Base-by-base conservation (phyloP, 139 green algal species). In the Auxenochlorella protothecoides region DNA sequence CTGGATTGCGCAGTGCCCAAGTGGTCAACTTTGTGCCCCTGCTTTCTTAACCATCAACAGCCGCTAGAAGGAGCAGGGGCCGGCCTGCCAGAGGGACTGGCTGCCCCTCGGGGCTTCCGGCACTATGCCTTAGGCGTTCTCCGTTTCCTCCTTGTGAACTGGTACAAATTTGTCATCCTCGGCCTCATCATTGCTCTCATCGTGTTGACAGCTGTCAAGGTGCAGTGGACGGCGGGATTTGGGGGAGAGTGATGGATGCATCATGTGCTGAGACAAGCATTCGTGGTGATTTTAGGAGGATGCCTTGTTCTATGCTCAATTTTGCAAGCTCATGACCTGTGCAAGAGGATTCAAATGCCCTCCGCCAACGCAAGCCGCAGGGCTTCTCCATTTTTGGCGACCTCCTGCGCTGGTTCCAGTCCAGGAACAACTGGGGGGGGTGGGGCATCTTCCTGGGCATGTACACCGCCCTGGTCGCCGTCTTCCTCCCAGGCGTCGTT, bases 361-460 rank as follows among this genome's bases (percentile, higher is more conserved):
- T 56, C 11, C 52, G 10, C 12, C 4, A 3, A 44, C 27, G 27
- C 27, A 44, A 44, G 27, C 27, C 68, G 74, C 81, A 87, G 78
- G 83, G 83, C 4, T 69, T 88, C 15, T 77, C 64, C 27, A 71
- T 88, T 3, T 87, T 88, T 72, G 73, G 73, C 5, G 65, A 74
- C 51, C 76, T 84, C 11, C 62, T 88, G 53, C 4, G 16, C 4
- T 88, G 78, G 75, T 88, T 88, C 71, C 59, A 87, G 70, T 69
- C 68, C 16, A 76, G 78, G 51, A 88, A 87, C 72, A 81, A 80
- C 71, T 88, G 83, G 83, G 71, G 66, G 2, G 81, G 83, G 11
- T 87, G 83, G 83, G 75, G 70, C 55, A 68, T 80, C 56, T 88
- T 86, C 70, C 61, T 84, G 27, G 74, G 71, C 63, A 72, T 87